Evolutionary conservation across 2,329 filamentous ascomycete species (phyloP).

Genomic region (Tolypocladium pustulatum): DNA sequence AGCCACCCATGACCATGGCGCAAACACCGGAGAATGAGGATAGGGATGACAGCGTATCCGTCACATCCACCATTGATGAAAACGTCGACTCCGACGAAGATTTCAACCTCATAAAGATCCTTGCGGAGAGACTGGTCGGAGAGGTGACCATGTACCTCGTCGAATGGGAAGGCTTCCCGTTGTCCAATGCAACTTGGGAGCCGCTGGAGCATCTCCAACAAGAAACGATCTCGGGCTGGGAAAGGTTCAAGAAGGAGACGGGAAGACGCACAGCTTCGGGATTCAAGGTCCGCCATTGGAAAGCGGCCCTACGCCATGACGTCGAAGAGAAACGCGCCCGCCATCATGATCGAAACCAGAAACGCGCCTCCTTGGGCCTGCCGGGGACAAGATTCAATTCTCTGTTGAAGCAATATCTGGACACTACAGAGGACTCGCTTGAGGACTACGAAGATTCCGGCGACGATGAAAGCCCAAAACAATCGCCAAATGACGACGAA

Average conservation of each 20-base stretch:
- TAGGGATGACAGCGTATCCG: constrained; percentile 16
- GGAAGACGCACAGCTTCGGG: constrained; percentile 18
- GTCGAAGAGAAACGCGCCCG: constrained; percentile 20
- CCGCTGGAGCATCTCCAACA: constrained; percentile 30
- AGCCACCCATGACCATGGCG: neutral
- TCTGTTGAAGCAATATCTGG: constrained; percentile 1
- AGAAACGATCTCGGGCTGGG: constrained; percentile 31
- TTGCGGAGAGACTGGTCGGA: constrained; percentile 30
- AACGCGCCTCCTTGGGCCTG: constrained; percentile 27
- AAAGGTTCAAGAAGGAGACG: constrained; percentile 25
- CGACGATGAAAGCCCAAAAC: neutral
- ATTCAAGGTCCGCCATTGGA: constrained; percentile 28
- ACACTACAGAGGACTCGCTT: neutral
- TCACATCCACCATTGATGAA: constrained; percentile 22
- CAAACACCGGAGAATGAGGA: neutral
- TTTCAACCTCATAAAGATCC: constrained; percentile 40
- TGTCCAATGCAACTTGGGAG: constrained; percentile 38
- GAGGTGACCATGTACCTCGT: constrained; percentile 21
- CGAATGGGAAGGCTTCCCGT: constrained; percentile 24
- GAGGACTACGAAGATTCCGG: constrained; percentile 2
- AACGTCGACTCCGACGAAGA: constrained; percentile 28
- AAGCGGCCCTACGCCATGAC: constrained; percentile 18
- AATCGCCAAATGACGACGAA: neutral
- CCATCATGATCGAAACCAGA: constrained; percentile 32
- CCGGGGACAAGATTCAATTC: constrained; percentile 10